Base-by-base conservation (phyloP, 208 protist genomes). In the Acanthamoeba sp. region DNA sequence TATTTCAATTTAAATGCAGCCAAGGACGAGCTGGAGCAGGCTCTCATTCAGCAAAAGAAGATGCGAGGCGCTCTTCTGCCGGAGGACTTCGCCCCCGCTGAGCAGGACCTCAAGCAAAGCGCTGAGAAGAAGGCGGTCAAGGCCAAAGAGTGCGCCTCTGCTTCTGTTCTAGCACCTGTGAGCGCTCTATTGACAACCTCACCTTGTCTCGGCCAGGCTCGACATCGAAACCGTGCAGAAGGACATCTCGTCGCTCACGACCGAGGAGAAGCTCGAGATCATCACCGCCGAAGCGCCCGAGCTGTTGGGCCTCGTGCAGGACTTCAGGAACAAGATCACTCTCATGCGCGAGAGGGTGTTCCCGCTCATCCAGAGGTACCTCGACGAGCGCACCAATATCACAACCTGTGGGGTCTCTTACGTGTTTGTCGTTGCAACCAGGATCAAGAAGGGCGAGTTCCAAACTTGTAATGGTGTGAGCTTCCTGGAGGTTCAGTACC, bases 261-360 rank as follows among this genome's bases (percentile, higher is more conserved):
- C 82, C 42, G 82, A 90, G 55, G 82, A 90, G 52, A 90, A 90
- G 82, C 55, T 90, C 22, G 55, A 90, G 45, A 55, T 87, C 42
- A 36, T 87, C 45, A 50, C 42, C 84, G 62, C 55, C n/a, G 59
- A 66, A 27, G 50, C 59, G 27, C 71, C 69, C 45, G 50, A 90
- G 42, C 52, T 73, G 16, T 64, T 93, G 57, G 82, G 80, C 4
- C 80, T 94, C 36, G 57, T 89, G 32, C 40, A 87, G 32, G 96
- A 98, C 45, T 96, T 97, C 40, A 94, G 95, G 14, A 96, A 97
- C 16, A 96, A 98, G 45, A 97, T 98, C 94, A 98, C 99, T 94
- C 96, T 96, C 18, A 96, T 99, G 40, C 97, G 98, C 96, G 97
- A 98, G 45, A 96, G 99, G 95, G 98, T 99, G 87, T 97, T 97